Evolutionary conservation across 345 rosid genomes (phyloP).

Genomic region (Eucalyptus paniculata): DNA sequence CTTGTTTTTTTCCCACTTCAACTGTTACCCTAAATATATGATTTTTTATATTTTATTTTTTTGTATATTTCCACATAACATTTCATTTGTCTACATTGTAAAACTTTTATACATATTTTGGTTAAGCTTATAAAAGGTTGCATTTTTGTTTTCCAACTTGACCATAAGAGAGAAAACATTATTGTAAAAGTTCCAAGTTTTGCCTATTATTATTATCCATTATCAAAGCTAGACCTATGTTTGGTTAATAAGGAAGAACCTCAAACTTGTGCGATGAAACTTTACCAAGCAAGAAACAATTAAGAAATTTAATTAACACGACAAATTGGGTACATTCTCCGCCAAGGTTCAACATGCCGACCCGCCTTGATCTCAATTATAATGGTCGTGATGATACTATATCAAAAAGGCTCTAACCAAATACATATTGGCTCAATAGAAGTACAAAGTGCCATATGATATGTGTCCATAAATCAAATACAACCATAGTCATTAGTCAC

Average conservation of each 20-base stretch:
- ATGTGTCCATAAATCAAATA: not conserved
- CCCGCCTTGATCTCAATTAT: not conserved
- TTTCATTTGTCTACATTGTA: not conserved
- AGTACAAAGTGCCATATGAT: not conserved
- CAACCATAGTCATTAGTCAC: not conserved
- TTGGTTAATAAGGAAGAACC: not conserved
- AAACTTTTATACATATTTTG: not conserved
- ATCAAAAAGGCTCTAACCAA: not conserved
- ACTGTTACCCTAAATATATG: not conserved
- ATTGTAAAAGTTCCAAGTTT: too few species aligned
- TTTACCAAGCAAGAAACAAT: not conserved
- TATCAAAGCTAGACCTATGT: not conserved
- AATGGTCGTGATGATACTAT: too few species aligned
- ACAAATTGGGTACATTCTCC: not conserved
- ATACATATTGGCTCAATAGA: not conserved
- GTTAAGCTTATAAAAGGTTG: not conserved
- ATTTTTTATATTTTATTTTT: not conserved
- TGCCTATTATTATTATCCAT: not conserved
- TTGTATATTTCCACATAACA: not conserved
- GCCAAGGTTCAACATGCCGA: accelerated
- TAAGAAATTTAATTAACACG: not conserved
- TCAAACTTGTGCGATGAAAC: not conserved
- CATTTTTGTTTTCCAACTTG: not conserved
- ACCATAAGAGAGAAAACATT: not conserved
- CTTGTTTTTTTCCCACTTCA: not conserved